Evolutionary conservation across 176 grass and related monocot species (phyloP), one percentile per base, ranked within the genome.

Genomic region (Lolium rigidum): DNA sequence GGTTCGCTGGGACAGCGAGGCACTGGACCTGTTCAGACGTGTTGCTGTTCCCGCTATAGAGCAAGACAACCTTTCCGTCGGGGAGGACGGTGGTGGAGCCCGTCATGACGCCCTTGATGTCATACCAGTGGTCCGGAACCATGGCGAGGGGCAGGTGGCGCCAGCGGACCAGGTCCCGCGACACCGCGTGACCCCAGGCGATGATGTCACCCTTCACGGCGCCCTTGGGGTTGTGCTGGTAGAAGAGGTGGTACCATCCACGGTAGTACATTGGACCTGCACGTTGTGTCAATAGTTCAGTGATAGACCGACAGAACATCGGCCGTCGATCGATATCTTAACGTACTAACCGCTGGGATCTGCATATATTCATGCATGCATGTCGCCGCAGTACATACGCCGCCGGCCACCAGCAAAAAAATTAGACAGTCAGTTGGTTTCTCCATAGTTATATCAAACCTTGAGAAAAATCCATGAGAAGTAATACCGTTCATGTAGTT

Each of bases 401-500:
- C 24, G 62, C 25, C 62, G 25, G 26, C 25, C 11, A 15, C 25
- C 22, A 63, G 10, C 3, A 62, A 5, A 9, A 0, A 63, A 4
- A 4, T 0, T 14, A 6, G 60, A 24, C 11, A 63, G 22, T 65
- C 24, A 64, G 13, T 64, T 10, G 5, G 11, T 65, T 26, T 26
- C 22, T 13, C 60, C 22, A 26, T 26, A 25, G 60, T 1, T 25
- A 25, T 26, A 12, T 11, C 22, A 26, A 63, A 47, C 41, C 41
- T 35, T 35, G 31, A 35, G 31, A 2, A 35, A 3, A 35, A 35
- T 35, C 2, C 28, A 31, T 35, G 31, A 35, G 31, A 35, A 35
- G 31, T 35, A 35, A 35, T 50, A 91, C 88, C 92, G 44, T 94
- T 94, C 89, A 91, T 91, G 77, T 87, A 93, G 57, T 93, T 93